Evolutionary conservation across 441 rosid species (phyloP).

Genomic region (Pelargonium myrrhifolium): DNA sequence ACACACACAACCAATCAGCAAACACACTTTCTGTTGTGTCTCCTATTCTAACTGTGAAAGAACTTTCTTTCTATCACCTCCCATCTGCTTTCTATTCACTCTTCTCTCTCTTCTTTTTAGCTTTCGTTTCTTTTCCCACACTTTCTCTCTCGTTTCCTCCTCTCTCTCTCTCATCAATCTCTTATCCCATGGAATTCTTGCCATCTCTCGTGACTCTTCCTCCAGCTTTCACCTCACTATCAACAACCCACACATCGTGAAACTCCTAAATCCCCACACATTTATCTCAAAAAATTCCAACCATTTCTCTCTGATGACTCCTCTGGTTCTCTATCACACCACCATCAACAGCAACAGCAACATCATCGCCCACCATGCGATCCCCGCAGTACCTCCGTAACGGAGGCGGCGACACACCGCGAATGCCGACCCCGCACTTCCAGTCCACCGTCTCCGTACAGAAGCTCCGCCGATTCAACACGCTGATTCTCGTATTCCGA

Average conservation of each 20-base stretch:
- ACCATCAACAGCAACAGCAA: not conserved
- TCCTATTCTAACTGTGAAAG: not conserved
- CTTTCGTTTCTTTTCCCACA: not conserved
- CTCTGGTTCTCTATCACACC: not conserved
- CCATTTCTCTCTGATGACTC: slow-evolving; percentile 15
- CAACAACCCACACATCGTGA: too few species aligned
- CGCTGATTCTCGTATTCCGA: slow-evolving; percentile 57
- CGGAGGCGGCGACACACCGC: slow-evolving; percentile 35
- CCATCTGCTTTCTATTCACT: not conserved
- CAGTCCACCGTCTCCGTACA: slow-evolving; percentile 65
- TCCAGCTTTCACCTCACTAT: slow-evolving; percentile 20
- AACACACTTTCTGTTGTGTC: not conserved
- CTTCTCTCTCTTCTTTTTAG: not conserved
- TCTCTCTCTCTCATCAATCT: not conserved
- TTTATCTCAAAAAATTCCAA: not conserved
- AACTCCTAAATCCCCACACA: too few species aligned
- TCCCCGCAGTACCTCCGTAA: slow-evolving; percentile 51
- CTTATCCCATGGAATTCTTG: slow-evolving; percentile 20
- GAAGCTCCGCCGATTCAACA: slow-evolving; percentile 76
- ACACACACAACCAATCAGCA: not conserved
- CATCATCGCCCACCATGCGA: slow-evolving; percentile 34
- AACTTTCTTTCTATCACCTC: not conserved
- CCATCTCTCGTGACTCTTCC: slow-evolving; percentile 25
- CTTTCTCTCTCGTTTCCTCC: slow-evolving; percentile 20
- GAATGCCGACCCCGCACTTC: slow-evolving; percentile 39